phyloP scores from a whole-genome alignment of 257 asterid species.

The Voacanga thouarsii region DNA sequence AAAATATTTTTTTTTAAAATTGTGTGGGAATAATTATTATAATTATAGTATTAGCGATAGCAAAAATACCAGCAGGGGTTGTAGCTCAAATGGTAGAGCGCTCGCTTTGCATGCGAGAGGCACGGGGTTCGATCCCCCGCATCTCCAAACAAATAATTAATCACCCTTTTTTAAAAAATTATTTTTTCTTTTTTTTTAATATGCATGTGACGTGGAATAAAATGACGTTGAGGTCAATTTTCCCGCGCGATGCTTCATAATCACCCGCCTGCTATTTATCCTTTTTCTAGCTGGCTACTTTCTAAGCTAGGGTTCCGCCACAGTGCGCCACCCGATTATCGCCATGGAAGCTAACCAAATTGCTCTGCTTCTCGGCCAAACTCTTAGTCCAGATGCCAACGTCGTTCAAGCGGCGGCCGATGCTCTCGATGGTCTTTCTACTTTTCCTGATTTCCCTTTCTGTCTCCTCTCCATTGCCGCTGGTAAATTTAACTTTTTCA shows the following conservation, averaged over 20 bases:
- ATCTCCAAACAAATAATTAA: too few species aligned
- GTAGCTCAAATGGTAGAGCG: slow-evolving; percentile 99
- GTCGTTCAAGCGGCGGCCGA: slow-evolving; percentile 26
- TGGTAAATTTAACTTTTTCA: slow-evolving; percentile 17
- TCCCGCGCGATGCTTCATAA: slow-evolving; percentile 28
- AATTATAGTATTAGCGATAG: too few species aligned
- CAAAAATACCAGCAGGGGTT: slow-evolving; percentile 43
- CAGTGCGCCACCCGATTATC: not conserved
- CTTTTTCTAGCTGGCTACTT: not conserved
- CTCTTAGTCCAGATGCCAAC: slow-evolving; percentile 28
- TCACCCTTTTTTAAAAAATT: not conserved
- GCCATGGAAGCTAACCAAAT: slow-evolving; percentile 27
- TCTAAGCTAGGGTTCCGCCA: slow-evolving; percentile 28
- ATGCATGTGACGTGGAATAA: not conserved
- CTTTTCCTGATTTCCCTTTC: slow-evolving; percentile 27
- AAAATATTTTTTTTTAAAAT: too few species aligned
- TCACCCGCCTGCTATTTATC: not conserved
- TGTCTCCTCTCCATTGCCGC: slow-evolving; percentile 31
- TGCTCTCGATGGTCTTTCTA: slow-evolving; percentile 29
- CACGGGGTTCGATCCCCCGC: slow-evolving; percentile 75
- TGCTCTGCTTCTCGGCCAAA: slow-evolving; percentile 27
- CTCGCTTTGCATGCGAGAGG: slow-evolving; percentile 99
- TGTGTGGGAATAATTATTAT: too few species aligned
- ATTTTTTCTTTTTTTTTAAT: not conserved
- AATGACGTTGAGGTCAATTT: slow-evolving; percentile 12